Conservation (phyloP, 2,329 filamentous ascomycete species). For the Aspergillus fumigatus region DNA sequence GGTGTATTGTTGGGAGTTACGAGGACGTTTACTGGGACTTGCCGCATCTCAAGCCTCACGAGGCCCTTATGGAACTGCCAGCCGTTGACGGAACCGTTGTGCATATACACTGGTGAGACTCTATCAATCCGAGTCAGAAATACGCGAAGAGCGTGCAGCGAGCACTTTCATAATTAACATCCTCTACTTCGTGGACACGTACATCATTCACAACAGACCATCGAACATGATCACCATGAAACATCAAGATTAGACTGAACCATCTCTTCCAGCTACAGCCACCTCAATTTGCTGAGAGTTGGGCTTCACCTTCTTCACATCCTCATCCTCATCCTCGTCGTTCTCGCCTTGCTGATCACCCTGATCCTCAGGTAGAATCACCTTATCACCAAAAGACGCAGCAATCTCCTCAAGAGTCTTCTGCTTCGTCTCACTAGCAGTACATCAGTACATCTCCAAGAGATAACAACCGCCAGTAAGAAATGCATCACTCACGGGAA, state of each 20-base stretch:
- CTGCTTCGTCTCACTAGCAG: slow-evolving; percentile 42
- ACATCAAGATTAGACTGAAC: background rate
- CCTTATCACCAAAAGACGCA: slow-evolving; percentile 45
- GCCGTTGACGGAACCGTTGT: too few species aligned
- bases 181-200: too few species aligned
- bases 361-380: slow-evolving; percentile 30
- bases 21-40: too few species aligned
- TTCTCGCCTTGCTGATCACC: slow-evolving; percentile 8
- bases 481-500: slow-evolving; percentile 43
- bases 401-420: slow-evolving; percentile 49
- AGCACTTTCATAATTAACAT: too few species aligned
- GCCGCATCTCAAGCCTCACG: too few species aligned
- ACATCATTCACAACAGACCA: background rate
- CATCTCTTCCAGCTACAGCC: background rate
- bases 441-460: slow-evolving; percentile 1
- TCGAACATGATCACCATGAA: background rate
- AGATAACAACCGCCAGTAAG: background rate
- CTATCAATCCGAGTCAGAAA: too few species aligned
- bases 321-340: slow-evolving; percentile 18
- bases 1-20: too few species aligned
- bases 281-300: slow-evolving; percentile 13
- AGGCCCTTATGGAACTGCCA: too few species aligned
- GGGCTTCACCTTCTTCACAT: slow-evolving; percentile 17
- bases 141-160: too few species aligned
- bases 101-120: too few species aligned